Percentiles rank a stretch among this genome's conserved stretches.
Evolutionary conservation across 139 green algal genomes (phyloP).

Genomic region (Ulvella scutata): DNA sequence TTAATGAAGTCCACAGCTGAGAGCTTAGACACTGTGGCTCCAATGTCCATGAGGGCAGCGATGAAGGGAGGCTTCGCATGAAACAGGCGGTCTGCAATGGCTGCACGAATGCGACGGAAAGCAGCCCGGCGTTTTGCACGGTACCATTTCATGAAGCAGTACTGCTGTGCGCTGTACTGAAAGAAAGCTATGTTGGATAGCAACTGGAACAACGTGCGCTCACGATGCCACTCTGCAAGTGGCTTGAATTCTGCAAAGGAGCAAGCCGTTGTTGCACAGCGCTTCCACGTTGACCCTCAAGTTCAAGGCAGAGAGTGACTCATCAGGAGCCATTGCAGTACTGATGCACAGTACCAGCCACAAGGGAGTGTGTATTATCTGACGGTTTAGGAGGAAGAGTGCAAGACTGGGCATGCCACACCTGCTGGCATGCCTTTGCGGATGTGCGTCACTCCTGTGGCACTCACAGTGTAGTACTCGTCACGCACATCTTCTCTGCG

Average conservation of each 20-base stretch:
- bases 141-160: constrained; percentile 45
- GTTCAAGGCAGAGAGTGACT: too few species aligned
- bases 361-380: too few species aligned
- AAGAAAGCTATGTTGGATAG: constrained; percentile 53
- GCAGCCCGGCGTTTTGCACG: constrained; percentile 37
- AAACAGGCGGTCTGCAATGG: constrained; percentile 43
- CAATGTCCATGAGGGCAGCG: constrained; percentile 33
- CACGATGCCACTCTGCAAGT: constrained; percentile 47
- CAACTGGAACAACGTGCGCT: constrained; percentile 52
- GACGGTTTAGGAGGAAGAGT: too few species aligned
- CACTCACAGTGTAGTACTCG: constrained; percentile 64
- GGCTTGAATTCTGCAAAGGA: constrained; percentile 40
- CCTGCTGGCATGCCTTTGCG: constrained; percentile 25
- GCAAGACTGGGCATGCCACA: too few species aligned
- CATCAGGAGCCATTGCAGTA: too few species aligned
- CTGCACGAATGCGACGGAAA: constrained; percentile 32
- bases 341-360: too few species aligned
- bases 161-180: constrained; percentile 43
- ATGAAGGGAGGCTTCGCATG: constrained; percentile 53
- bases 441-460: constrained; percentile 56
- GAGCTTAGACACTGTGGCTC: constrained; percentile 22
- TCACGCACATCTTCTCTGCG: constrained; percentile 18
- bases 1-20: constrained; percentile 17
- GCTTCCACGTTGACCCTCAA: too few species aligned
- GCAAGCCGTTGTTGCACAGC: too few species aligned